These are phyloP conservation scores for Leishmania amazonensis DNA, from an alignment of 208 protist species.

Conservation along the genomic window DNA sequence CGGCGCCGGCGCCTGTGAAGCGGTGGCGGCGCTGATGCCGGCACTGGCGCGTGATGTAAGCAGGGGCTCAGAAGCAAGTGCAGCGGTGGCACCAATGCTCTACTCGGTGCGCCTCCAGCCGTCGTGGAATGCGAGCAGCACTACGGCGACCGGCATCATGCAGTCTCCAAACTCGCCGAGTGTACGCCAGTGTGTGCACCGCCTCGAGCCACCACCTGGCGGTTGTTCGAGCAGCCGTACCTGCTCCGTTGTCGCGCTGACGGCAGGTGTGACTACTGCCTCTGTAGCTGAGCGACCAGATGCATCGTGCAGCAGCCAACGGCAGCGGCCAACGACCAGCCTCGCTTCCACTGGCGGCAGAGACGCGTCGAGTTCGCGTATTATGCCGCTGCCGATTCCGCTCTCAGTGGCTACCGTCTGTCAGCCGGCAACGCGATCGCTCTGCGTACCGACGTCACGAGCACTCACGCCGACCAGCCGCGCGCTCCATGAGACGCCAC, in stretches of 20 bases:
- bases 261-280: too few relatives aligned
- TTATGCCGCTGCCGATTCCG: slow-evolving; percentile 36
- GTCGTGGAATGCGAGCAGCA: not conserved
- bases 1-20: not conserved
- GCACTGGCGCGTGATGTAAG: not conserved
- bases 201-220: not conserved
- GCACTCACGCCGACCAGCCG: not conserved
- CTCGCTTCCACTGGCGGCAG: not conserved
- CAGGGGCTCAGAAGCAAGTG: not conserved
- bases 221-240: not conserved
- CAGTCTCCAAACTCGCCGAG: slow-evolving; percentile 10
- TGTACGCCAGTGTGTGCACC: slow-evolving; percentile 3
- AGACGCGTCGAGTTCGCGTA: not conserved
- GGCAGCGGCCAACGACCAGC: not conserved
- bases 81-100: not conserved
- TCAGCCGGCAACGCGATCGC: not conserved
- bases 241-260: not conserved
- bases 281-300: not conserved
- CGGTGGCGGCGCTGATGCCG: not conserved
- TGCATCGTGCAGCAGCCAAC: not conserved
- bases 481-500: slow-evolving; percentile 10
- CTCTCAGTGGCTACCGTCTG: slow-evolving; percentile 31
- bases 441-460: not conserved
- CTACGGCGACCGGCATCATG: not conserved
- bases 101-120: not conserved